Base-by-base conservation (phyloP, 345 rosid species). In the Hevea brasiliensis region DNA sequence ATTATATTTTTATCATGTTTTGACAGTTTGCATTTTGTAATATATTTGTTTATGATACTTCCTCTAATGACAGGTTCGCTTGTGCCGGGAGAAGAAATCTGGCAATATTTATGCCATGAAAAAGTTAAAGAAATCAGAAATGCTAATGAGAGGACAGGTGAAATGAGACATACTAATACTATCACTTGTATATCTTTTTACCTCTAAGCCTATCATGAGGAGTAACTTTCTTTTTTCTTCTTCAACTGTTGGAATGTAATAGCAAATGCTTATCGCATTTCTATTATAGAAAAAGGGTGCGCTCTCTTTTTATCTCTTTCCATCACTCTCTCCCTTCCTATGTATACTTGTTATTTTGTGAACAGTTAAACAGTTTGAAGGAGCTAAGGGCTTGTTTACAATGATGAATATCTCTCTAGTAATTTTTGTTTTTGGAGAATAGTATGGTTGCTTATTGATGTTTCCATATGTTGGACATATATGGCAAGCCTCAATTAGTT, bases 61-160 rank as follows among this genome's bases (percentile, higher is more conserved):
- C 24, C 71, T 71, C 61, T 35, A 78, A 61, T 70, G 73, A 65
- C 87, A 92, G 98, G 98, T 94, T 80, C 92, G 88, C 47, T 65
- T 94, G 76, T 90, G 96, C 70, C 87, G 91, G 56, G 97, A 94
- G 91, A 94, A 87, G 85, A 94, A 94, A 80, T 94, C 98, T 75
- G 97, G 95, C 76, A 87, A 89, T 73, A 94, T 94, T 59, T 94
- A 89, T 86, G 98, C 98, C 65, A 94, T 94, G 98, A 94, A 94
- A 88, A 94, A 94, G 82, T 85, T 94, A 86, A 90, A 94, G 92
- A 94, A 94, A 86, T 90, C 98, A 65, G 98, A 94, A 86, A 94
- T 94, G 98, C 86, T 94, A 72, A 90, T 79, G 85, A 85, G 92
- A 81, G 98, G 98, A 76, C 98, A 94, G 94, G 98, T 94, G 83